Evolutionary conservation across 805 yeast genomes (phyloP).

Genomic region (Yamadazyma tumulicola): DNA sequence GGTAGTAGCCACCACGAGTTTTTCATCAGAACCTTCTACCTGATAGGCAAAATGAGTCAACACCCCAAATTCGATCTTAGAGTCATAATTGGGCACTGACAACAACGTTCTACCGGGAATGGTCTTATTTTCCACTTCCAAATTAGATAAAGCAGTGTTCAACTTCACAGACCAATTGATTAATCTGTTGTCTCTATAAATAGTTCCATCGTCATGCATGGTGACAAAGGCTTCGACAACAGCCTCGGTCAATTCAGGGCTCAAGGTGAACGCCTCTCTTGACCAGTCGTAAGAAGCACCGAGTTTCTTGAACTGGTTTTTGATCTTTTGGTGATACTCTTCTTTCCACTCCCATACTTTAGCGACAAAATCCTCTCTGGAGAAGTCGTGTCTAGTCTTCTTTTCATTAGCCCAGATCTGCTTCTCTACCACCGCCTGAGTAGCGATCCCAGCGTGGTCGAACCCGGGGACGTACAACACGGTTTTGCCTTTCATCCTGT

Average conservation of each 20-base stretch:
- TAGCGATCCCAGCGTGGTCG: slow-evolving; percentile 99
- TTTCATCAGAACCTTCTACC: slow-evolving; percentile 82
- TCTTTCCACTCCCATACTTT: slow-evolving; percentile 99
- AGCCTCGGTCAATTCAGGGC: slow-evolving; percentile 70
- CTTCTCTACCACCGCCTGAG: slow-evolving; percentile 97
- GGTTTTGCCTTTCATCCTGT: slow-evolving; percentile 97
- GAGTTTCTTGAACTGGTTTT: slow-evolving; percentile 74
- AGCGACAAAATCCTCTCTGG: slow-evolving; percentile 83
- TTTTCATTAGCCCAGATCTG: slow-evolving; percentile 84
- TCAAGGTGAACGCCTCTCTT: slow-evolving; percentile 90
- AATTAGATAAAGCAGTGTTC: slow-evolving; percentile 92
- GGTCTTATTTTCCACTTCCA: slow-evolving; percentile 93
- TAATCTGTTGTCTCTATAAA: slow-evolving; percentile 88
- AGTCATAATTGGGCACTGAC: slow-evolving; percentile 85
- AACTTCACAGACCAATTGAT: slow-evolving; percentile 96
- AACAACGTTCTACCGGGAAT: slow-evolving; percentile 77
- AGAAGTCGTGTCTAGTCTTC: slow-evolving; percentile 90
- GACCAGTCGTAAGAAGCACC: slow-evolving; percentile 98
- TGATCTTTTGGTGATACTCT: slow-evolving; percentile 82
- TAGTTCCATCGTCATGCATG: slow-evolving; percentile 90
- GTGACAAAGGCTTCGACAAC: slow-evolving; percentile 89
- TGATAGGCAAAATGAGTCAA: slow-evolving; percentile 93
- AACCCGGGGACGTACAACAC: slow-evolving; percentile 92
- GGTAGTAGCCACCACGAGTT: slow-evolving; percentile 89
- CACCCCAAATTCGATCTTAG: slow-evolving; percentile 93